phyloP scores from a whole-genome alignment of 805 yeast species.

The Starmerella apicola region DNA sequence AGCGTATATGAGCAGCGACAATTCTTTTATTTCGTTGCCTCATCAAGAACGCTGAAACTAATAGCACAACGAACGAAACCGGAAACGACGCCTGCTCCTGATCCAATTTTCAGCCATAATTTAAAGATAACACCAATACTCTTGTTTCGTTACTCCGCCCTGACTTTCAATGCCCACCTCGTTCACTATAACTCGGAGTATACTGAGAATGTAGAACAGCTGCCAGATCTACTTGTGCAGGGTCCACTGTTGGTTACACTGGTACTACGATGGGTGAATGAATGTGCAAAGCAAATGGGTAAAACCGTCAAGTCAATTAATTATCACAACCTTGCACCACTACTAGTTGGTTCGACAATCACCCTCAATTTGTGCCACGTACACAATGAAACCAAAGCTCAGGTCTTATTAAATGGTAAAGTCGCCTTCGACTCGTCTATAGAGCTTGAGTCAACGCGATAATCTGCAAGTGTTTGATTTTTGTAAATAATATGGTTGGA shows the following conservation, averaged over 20 bases:
- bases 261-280: slow-evolving; percentile 40
- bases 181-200: slow-evolving; percentile 63
- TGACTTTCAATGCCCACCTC: slow-evolving; percentile 72
- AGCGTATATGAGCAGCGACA: slow-evolving; percentile 43
- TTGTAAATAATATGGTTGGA: slow-evolving; percentile 10
- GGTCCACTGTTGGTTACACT: slow-evolving; percentile 70
- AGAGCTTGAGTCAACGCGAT: slow-evolving; percentile 4
- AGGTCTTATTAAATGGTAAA: slow-evolving; percentile 1
- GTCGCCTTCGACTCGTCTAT: slow-evolving; percentile 1
- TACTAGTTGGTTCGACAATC: slow-evolving; percentile 32
- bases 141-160: slow-evolving; percentile 53
- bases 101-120: slow-evolving; percentile 16
- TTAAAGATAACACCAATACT: slow-evolving; percentile 33
- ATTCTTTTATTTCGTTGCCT: slow-evolving; percentile 43
- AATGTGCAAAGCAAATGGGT: background rate
- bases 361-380: background rate
- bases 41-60: background rate
- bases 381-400: slow-evolving; percentile 1
- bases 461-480: slow-evolving; percentile 9
- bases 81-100: too few relatives aligned
- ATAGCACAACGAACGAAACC: background rate
- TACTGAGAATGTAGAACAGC: slow-evolving; percentile 41
- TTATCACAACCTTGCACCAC: slow-evolving; percentile 42
- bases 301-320: slow-evolving; percentile 27
- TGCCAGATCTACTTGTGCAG: slow-evolving; percentile 53